Evolutionary conservation across 2,329 filamentous ascomycete species (phyloP).

Genomic region (Rachicladosporium sp.): DNA sequence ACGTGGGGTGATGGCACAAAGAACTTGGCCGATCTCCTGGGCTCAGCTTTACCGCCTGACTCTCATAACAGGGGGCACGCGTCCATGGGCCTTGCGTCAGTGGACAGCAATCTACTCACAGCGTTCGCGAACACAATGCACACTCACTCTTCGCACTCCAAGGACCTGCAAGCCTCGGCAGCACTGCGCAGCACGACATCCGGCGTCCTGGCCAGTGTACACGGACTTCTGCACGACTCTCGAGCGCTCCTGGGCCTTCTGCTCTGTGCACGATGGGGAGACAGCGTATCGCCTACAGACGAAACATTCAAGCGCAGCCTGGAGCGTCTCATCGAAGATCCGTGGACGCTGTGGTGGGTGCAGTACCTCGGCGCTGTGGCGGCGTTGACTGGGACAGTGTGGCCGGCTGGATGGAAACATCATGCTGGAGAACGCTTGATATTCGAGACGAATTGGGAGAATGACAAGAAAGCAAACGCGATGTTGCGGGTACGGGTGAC

Average conservation of each 20-base stretch:
- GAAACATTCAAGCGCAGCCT: constrained; percentile 42
- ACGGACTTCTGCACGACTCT: constrained; percentile 61
- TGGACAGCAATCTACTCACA: constrained; percentile 32
- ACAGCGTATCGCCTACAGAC: constrained; percentile 48
- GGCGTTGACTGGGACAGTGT: constrained; percentile 44
- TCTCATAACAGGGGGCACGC: constrained; percentile 22
- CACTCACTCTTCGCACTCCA: constrained; percentile 29
- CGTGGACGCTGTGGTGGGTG: constrained; percentile 51
- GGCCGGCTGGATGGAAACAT: constrained; percentile 44
- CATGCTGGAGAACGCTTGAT: constrained; percentile 28
- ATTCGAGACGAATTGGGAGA: constrained; percentile 31
- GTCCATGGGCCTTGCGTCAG: constrained; percentile 27
- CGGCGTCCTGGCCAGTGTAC: constrained; percentile 52
- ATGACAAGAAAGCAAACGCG: constrained; percentile 28
- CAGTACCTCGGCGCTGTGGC: constrained; percentile 51
- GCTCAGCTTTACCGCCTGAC: constrained; percentile 33
- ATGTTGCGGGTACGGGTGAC: constrained; percentile 33
- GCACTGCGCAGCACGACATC: constrained; percentile 62
- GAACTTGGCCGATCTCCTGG: constrained; percentile 37
- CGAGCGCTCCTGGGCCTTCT: constrained; percentile 60
- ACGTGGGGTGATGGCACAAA: constrained; percentile 35
- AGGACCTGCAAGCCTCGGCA: constrained; percentile 45
- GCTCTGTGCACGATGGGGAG: constrained; percentile 63
- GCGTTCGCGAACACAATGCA: constrained; percentile 52
- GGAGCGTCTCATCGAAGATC: constrained; percentile 37